A percentile compares a stretch with the other conserved stretches of the same genome.
Evolutionary conservation across 345 rosid species (phyloP).

Genomic region (Melaleuca quinquenervia): DNA sequence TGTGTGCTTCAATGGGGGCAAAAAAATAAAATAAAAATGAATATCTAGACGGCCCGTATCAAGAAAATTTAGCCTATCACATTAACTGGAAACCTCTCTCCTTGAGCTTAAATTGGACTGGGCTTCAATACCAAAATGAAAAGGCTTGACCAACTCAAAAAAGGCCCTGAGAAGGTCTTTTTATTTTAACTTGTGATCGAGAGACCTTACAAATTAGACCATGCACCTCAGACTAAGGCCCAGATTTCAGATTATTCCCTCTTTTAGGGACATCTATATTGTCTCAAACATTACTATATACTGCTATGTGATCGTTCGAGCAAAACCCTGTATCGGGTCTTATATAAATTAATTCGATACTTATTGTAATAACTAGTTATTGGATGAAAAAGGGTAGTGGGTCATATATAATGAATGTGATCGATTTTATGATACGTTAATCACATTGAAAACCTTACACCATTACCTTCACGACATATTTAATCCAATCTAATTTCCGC

Average conservation of each 20-base stretch:
- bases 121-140: not conserved
- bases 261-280: not conserved
- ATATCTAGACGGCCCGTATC: not conserved
- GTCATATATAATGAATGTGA: not conserved
- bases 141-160: not conserved
- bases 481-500: not conserved
- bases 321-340: not conserved
- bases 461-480: fast-evolving
- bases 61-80: not conserved
- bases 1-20: not conserved
- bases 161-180: not conserved
- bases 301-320: not conserved
- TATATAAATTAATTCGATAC: not conserved
- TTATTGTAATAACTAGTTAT: not conserved
- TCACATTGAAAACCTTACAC: not conserved
- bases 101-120: not conserved
- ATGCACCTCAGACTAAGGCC: too few relatives aligned
- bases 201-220: too few relatives aligned
- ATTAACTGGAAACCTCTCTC: not conserved
- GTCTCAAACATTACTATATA: not conserved
- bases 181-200: not conserved
- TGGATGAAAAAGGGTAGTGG: not conserved
- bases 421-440: not conserved
- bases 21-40: not conserved
- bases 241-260: too few relatives aligned